These are phyloP conservation scores for Pythium angustatum DNA, from an alignment of 352 stramenopile species.

Conservation along the genomic window DNA sequence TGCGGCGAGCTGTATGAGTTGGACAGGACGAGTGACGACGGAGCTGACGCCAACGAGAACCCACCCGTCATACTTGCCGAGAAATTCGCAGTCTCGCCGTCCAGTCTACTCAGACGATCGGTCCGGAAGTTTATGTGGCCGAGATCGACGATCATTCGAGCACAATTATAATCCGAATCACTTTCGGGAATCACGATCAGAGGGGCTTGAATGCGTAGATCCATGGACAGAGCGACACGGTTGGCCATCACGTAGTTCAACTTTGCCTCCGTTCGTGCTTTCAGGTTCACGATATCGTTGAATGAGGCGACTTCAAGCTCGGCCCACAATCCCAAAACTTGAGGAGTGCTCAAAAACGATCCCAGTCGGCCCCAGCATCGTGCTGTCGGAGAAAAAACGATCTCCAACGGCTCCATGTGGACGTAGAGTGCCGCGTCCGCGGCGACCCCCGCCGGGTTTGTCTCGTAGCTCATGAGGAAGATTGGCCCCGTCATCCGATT, in stretches of 20 bases:
- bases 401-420: constrained; percentile 85
- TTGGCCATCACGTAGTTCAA: constrained; percentile 90
- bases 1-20: constrained; percentile 48
- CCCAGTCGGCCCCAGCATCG: constrained; percentile 76
- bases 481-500: constrained; percentile 73
- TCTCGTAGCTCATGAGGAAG: constrained; percentile 86
- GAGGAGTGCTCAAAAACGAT: constrained; percentile 76
- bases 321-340: constrained; percentile 77
- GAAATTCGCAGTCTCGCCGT: constrained; percentile 46
- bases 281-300: constrained; percentile 90
- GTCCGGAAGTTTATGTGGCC: constrained; percentile 85
- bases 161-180: constrained; percentile 77
- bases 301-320: constrained; percentile 88
- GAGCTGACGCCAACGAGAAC: constrained; percentile 29
- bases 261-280: constrained; percentile 84
- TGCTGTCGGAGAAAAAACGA: constrained; percentile 84
- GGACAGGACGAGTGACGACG: constrained; percentile 44
- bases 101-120: constrained; percentile 76
- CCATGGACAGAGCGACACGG: constrained; percentile 72
- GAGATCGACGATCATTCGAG: constrained; percentile 79
- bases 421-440: constrained; percentile 78
- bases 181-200: constrained; percentile 85
- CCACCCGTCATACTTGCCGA: constrained; percentile 32
- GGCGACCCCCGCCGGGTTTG: constrained; percentile 59
- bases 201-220: constrained; percentile 84